Evolutionary conservation across 2,329 filamentous ascomycete species (phyloP).

Genomic region (Apiospora koreana): DNA sequence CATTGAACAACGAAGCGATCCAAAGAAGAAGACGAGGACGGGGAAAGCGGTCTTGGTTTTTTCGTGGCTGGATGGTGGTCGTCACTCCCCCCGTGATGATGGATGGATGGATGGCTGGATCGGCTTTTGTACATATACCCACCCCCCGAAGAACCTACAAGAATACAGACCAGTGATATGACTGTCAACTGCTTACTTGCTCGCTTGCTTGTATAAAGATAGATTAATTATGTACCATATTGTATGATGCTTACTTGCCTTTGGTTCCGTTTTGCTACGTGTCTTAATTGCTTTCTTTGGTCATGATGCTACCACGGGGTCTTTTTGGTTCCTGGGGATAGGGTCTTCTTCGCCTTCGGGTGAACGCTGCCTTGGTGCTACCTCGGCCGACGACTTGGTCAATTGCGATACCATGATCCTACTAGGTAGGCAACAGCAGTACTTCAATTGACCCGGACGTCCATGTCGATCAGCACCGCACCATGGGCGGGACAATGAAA

Average conservation of each 20-base stretch:
- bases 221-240: neutral
- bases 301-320: neutral
- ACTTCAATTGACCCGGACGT: too few relatives aligned
- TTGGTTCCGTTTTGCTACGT: too few relatives aligned
- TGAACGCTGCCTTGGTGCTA: too few relatives aligned
- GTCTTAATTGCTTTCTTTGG: too few relatives aligned
- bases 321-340: neutral
- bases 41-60: neutral
- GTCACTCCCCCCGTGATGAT: neutral
- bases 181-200: neutral
- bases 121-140: slow-evolving; percentile 6
- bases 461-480: too few relatives aligned
- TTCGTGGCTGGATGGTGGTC: neutral
- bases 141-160: neutral
- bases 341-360: too few relatives aligned
- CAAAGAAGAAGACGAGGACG: neutral
- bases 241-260: neutral
- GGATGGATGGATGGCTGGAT: neutral
- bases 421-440: too few relatives aligned
- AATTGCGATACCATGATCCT: too few relatives aligned
- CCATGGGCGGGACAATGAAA: too few relatives aligned
- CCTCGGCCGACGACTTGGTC: too few relatives aligned
- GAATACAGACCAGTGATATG: neutral
- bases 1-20: neutral
- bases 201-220: neutral